Base-by-base conservation (phyloP, 2,329 filamentous ascomycete species). In the Talaromyces sp. region DNA sequence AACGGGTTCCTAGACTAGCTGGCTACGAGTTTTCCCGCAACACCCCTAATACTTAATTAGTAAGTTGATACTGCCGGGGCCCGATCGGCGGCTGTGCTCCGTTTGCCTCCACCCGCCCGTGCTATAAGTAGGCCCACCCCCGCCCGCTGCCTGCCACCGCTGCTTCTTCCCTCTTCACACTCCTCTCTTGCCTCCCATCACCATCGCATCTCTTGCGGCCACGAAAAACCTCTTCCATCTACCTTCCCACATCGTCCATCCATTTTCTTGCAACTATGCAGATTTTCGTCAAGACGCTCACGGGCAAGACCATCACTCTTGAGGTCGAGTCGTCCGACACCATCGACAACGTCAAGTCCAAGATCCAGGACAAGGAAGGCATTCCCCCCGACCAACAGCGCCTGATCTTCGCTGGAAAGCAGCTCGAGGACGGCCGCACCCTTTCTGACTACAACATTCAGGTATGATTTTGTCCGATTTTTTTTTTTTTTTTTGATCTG, bases 201-300 rank as follows among this genome's bases (percentile, higher is more conserved):
- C 35, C 53, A 14, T 13, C 53, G 53, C 53, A 24, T 55, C 53
- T 21, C 35, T 38, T 11, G n/a, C 53, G 24, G 14, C 5, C 32
- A 35, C 32, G 32, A 35, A 14, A 35, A 32, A 27, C 8, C 1
- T 24, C 29, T 55, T 63, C 52, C 9, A 46, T 59, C 51, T 51
- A 59, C 35, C 51, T 56, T 58, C 58, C 64, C 59, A 53, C 57
- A 53, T 58, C 61, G 59, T 21, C 32, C 27, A 51, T 58, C 6
- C 21, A 58, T 58, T 56, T 51, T 38, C 55, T 56, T 19, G 24
- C 27, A 79, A 87, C 68, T 78, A 96, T 96, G 93, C 93, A 96
- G 85, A 96, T 97, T 84, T 97, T 96, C 80, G 93, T 96, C 73
- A 96, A 96, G 88, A 96, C 92, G 70, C 86, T 87, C 58, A 88